phyloP scores from a whole-genome alignment of 305 asterid species.

The Fraxinus xanthoxyloides region DNA sequence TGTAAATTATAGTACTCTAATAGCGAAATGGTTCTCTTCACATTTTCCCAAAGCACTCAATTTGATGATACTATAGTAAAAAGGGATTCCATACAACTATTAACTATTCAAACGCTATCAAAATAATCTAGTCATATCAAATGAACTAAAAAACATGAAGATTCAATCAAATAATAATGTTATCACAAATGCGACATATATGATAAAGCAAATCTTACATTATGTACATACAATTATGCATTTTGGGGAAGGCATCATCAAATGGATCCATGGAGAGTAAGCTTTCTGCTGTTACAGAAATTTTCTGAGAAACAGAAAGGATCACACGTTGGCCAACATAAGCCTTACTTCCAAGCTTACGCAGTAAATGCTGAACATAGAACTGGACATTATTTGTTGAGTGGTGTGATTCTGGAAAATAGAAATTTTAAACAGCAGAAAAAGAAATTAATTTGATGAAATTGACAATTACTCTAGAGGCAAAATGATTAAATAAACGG shows the following conservation, averaged over 20 bases:
- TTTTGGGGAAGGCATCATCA: conserved; percentile 62
- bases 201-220: conserved; percentile 57
- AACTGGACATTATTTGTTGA: conserved; percentile 36
- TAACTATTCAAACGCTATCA: background rate
- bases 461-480: conserved; percentile 5
- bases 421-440: conserved; percentile 14
- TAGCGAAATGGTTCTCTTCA: background rate
- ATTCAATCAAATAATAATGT: background rate
- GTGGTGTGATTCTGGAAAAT: conserved; percentile 43
- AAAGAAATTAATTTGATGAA: conserved; percentile 13
- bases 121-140: background rate
- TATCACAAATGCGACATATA: background rate
- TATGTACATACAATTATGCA: conserved; percentile 67
- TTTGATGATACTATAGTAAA: background rate
- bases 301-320: conserved; percentile 77
- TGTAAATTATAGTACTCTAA: background rate
- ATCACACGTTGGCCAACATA: conserved; percentile 75
- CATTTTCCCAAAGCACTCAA: background rate
- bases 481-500: background rate
- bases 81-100: background rate
- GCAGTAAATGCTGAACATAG: conserved; percentile 80
- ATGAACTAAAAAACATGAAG: background rate
- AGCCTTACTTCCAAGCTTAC: conserved; percentile 80
- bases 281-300: conserved; percentile 75
- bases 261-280: conserved; percentile 90